Evolutionary conservation across 164 flowering plant species (phyloP), one percentile per base, ranked within the genome.

Genomic region (Macadamia tetraphylla): DNA sequence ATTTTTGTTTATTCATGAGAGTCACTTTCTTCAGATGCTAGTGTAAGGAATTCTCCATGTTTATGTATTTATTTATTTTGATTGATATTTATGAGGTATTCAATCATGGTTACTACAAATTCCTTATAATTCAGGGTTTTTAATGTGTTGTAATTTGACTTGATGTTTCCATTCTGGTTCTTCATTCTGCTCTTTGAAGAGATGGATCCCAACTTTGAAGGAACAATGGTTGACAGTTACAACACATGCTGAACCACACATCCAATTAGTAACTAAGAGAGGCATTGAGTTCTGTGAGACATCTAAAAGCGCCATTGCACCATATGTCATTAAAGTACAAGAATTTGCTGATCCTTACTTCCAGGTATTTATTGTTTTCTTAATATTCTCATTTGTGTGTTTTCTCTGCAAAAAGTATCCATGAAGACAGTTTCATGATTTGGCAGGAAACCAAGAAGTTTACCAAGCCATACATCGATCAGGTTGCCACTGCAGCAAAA

Each of bases 391-490:
- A 8, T 46, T 46, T 46, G 3, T 53, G 15, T 53, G 13, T 14
- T 53, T 53, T 14, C 63, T 66, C n/a, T 31, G 32, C 17, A 1
- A 29, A 29, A 58, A 46, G 31, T 23, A 43, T 70, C 48, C 12
- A 49, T 62, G 40, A 49, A 1, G 32, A 40, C 2, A 31, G 63
- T 40, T 71, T 49, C 68, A 62, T 71, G 29, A 53, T 40, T 18
- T 65, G 60, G 15, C 86, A 94, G 99, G 89, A 87, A 72, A 86
- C 80, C 31, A 90, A 85, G 79, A 89, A 77, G 81, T 53, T 85
- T 69, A 83, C 86, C 75, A 90, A 84, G 83, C 98, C 98, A 63
- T 88, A 92, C 60, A 72, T 86, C 58, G 86, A 86, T 73, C 85
- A 82, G 78, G 81, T 84, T 77, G 90, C 85, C 51, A 75, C 80